Evolutionary conservation across 129 eudicot species (phyloP).

Genomic region (Deinandra increscens): DNA sequence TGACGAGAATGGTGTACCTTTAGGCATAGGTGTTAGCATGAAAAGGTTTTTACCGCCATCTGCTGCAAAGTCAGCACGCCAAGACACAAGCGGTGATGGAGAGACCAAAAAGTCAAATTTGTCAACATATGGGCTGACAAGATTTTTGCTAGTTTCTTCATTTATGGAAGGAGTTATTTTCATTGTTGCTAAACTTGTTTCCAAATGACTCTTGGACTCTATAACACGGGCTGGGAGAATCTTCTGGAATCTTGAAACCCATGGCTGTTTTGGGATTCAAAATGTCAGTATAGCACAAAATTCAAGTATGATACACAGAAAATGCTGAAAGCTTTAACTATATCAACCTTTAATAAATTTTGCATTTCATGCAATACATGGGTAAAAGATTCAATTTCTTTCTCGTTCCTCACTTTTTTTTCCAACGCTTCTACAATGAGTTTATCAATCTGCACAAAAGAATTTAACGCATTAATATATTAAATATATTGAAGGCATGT

Average conservation of each 20-base stretch:
- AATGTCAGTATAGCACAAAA: constrained; percentile 7
- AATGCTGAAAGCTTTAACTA: constrained; percentile 8
- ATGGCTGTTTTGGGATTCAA: constrained; percentile 53
- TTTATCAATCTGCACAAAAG: constrained; percentile 75
- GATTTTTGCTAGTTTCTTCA: constrained; percentile 26
- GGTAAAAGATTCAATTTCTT: constrained; percentile 71
- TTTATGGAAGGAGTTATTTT: constrained; percentile 28
- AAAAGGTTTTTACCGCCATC: constrained; percentile 76
- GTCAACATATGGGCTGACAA: constrained; percentile 48
- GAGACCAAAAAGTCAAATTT: constrained; percentile 62
- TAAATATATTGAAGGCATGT: not conserved
- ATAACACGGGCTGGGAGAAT: constrained; percentile 34
- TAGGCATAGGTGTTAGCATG: constrained; percentile 79
- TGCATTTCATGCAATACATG: constrained; percentile 58
- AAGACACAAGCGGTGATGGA: constrained; percentile 95
- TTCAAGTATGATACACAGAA: not conserved
- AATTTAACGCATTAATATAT: not conserved
- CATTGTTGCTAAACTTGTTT: constrained; percentile 32
- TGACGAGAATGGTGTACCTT: constrained; percentile 44
- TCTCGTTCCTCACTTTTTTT: constrained; percentile 40
- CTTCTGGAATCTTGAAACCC: constrained; percentile 66
- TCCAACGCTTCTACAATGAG: constrained; percentile 78
- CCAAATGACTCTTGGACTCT: constrained; percentile 35
- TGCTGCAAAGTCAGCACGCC: constrained; percentile 65
- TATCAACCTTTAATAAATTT: constrained; percentile 62